Evolutionary conservation across 495 filamentous ascomycete genomes (phyloP).

Genomic region (Platismatia glauca): DNA sequence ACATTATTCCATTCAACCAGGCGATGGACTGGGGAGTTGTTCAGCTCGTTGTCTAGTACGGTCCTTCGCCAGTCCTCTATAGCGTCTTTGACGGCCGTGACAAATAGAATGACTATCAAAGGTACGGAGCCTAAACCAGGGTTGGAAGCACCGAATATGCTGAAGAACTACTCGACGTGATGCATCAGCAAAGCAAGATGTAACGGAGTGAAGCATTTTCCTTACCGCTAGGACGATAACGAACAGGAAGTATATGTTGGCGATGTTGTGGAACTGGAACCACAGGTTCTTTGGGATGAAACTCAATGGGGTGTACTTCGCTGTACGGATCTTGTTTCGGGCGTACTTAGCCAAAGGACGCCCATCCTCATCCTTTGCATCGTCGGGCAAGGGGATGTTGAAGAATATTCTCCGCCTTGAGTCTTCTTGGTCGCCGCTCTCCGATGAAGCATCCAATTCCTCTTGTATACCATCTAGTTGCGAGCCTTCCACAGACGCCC

Average conservation of each 20-base stretch:
- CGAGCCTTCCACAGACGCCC: constrained; percentile 39
- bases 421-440: constrained; percentile 28
- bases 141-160: constrained; percentile 88
- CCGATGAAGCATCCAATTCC: constrained; percentile 38
- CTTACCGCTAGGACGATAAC: constrained; percentile 84
- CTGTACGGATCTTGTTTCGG: constrained; percentile 94
- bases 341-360: constrained; percentile 59
- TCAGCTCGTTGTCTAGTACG: constrained; percentile 84
- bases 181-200: constrained; percentile 16
- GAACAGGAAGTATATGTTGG: constrained; percentile 97
- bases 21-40: constrained; percentile 91
- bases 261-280: constrained; percentile 97
- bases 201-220: constrained; percentile 28
- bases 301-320: constrained; percentile 91
- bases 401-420: constrained; percentile 61
- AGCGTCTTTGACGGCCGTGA: constrained; percentile 93
- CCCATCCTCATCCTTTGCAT: constrained; percentile 77
- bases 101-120: constrained; percentile 84
- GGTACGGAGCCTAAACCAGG: constrained; percentile 86
- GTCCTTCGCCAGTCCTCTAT: constrained; percentile 96
- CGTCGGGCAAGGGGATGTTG: constrained; percentile 70
- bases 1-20: constrained; percentile 86
- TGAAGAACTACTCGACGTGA: constrained; percentile 63
- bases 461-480: constrained; percentile 27
- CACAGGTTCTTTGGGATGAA: constrained; percentile 98